Conservation (phyloP, 352 stramenopile species). For the Nothophytophthora sp. region DNA sequence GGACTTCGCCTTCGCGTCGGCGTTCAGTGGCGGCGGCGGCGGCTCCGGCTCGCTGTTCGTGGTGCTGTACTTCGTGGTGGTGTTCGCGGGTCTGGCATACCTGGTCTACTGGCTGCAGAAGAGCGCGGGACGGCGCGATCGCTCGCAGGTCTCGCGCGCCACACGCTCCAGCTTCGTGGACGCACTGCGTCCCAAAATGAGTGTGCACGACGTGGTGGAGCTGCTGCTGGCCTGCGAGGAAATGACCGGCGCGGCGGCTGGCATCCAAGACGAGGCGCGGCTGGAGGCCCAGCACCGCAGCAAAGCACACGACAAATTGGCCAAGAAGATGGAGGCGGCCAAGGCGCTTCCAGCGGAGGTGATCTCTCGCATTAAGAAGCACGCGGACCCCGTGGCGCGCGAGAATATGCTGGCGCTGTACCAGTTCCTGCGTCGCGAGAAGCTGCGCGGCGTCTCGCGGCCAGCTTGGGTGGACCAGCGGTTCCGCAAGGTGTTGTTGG, state of each 20-base stretch:
- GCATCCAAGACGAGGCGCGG: conserved; percentile 35
- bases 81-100: conserved; percentile 65
- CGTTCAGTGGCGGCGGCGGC: conserved; percentile 41
- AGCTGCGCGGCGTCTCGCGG: conserved; percentile 64
- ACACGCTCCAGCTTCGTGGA: conserved; percentile 52
- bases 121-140: conserved; percentile 53
- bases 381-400: conserved; percentile 61
- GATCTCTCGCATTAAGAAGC: conserved; percentile 77
- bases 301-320: conserved; percentile 76
- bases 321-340: conserved; percentile 81
- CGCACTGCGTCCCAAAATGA: conserved; percentile 69
- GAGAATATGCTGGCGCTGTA: conserved; percentile 88
- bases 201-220: conserved; percentile 80
- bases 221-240: conserved; percentile 75
- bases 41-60: conserved; percentile 61
- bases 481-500: conserved; percentile 67
- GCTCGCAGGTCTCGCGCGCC: conserved; percentile 56
- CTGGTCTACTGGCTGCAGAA: conserved; percentile 65
- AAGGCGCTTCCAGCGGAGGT: conserved; percentile 63
- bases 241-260: conserved; percentile 53
- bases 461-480: conserved; percentile 70
- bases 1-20: conserved; percentile 67
- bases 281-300: conserved; percentile 51
- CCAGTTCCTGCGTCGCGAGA: conserved; percentile 72
- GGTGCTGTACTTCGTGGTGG: conserved; percentile 66